phyloP scores from a whole-genome alignment of 2,329 filamentous ascomycete species.

The Xylaria sp. region DNA sequence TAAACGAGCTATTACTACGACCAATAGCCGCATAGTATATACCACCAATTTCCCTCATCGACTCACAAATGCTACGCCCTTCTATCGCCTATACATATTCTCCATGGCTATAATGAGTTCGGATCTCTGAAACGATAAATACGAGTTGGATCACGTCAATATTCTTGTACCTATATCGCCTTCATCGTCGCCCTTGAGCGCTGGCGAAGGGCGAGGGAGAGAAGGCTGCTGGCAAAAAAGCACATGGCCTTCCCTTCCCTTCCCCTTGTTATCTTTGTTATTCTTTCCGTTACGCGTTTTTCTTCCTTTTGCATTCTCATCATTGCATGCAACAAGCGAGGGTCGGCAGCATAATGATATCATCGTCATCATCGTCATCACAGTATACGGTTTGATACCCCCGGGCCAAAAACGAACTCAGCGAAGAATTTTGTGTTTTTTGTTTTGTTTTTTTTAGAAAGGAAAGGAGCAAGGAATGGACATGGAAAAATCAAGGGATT shows the following conservation, averaged over 20 bases:
- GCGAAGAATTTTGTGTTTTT: conserved; percentile 2
- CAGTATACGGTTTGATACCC: conserved; percentile 31
- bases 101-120: neutral
- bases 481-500: conserved; percentile 1
- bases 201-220: neutral
- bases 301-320: conserved; percentile 6
- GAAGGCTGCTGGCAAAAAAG: conserved; percentile 1
- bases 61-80: neutral
- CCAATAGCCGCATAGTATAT: conserved; percentile 6
- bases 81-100: neutral
- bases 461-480: neutral
- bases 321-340: conserved; percentile 26
- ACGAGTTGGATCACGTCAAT: conserved; percentile 26
- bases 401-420: conserved; percentile 2
- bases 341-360: conserved; percentile 23
- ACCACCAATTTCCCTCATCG: neutral
- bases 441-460: conserved; percentile 13
- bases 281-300: neutral
- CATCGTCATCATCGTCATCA: conserved; percentile 12
- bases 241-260: neutral
- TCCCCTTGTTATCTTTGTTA: neutral
- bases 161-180: conserved; percentile 15
- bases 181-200: neutral
- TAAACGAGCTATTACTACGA: neutral
- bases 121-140: conserved; percentile 11